Evolutionary conservation across 192 early-diverging fungal species (phyloP).

Genomic region (Entrophospora sp.): DNA sequence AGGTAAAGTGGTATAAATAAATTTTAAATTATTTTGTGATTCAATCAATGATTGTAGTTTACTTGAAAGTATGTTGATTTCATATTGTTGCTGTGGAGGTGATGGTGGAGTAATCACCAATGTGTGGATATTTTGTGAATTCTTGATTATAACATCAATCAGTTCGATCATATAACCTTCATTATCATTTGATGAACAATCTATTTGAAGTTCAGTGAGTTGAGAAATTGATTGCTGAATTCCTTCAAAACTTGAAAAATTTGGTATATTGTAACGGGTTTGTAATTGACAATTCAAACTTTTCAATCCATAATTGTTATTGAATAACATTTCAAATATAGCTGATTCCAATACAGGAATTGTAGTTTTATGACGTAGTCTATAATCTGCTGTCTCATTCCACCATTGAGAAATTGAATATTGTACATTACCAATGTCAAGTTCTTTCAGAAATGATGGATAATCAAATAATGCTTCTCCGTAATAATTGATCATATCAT

Average conservation of each 20-base stretch:
- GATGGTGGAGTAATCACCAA: neutral
- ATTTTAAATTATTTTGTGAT: neutral
- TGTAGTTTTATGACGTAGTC: neutral
- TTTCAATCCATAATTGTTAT: neutral
- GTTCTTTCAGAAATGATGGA: slow-evolving; percentile 3
- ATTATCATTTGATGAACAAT: neutral
- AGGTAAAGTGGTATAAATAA: neutral
- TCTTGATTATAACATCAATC: neutral
- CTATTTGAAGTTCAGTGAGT: neutral
- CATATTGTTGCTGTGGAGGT: too few relatives aligned
- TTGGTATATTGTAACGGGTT: neutral
- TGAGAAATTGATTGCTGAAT: neutral
- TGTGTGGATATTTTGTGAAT: neutral
- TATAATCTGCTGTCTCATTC: neutral
- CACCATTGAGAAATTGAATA: neutral
- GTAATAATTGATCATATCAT: neutral
- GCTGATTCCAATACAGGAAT: neutral
- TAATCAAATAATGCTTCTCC: slow-evolving; percentile 3
- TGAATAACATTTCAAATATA: slow-evolving; percentile 1
- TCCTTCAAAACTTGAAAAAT: neutral
- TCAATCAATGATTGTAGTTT: neutral
- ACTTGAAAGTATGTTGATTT: too few relatives aligned
- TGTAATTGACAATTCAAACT: neutral
- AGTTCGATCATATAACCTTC: neutral
- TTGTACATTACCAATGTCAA: neutral